phyloP scores from a whole-genome alignment of 83 land plant species.

The Diphasiastrum complanatum region DNA sequence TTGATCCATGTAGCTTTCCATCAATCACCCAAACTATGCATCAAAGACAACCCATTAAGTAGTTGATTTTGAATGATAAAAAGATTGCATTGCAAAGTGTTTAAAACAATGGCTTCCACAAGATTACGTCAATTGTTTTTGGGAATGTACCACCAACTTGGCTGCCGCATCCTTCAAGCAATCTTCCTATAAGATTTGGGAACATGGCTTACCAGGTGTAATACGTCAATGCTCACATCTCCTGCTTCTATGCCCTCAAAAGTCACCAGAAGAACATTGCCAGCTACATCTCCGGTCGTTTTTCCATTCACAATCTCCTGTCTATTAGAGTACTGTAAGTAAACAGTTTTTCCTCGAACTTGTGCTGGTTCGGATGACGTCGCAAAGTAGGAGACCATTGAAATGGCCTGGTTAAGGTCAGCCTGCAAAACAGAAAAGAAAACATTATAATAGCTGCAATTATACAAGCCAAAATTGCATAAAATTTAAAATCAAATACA shows the following conservation, averaged over 20 bases:
- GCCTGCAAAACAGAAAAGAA: too few species aligned
- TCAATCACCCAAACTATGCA: conserved; percentile 55
- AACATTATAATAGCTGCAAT: too few species aligned
- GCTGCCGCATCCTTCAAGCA: background rate
- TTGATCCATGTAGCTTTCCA: conserved; percentile 59
- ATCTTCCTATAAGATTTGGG: background rate
- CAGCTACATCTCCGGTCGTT: conserved; percentile 65
- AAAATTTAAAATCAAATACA: too few species aligned
- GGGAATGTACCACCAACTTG: too few species aligned
- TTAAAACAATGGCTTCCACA: background rate
- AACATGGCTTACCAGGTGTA: conserved; percentile 88
- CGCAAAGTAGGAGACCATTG: conserved; percentile 82
- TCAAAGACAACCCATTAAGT: conserved; percentile 42
- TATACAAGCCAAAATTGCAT: too few species aligned
- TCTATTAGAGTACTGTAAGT: conserved; percentile 85
- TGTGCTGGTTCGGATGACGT: conserved; percentile 87
- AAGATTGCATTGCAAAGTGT: background rate
- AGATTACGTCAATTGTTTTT: too few species aligned
- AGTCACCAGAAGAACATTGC: conserved; percentile 82
- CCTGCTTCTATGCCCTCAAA: conserved; percentile 88
- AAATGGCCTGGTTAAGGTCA: conserved; percentile 80
- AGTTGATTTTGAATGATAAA: conserved; percentile 28
- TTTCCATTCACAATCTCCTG: conserved; percentile 86
- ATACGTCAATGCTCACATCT: conserved; percentile 86
- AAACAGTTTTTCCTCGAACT: conserved; percentile 79